Percentiles rank a stretch among this genome's conserved stretches.
phyloP scores from a whole-genome alignment of 1,139 yeast genomes.

The Hemisphaericaspora lyxosophila region DNA sequence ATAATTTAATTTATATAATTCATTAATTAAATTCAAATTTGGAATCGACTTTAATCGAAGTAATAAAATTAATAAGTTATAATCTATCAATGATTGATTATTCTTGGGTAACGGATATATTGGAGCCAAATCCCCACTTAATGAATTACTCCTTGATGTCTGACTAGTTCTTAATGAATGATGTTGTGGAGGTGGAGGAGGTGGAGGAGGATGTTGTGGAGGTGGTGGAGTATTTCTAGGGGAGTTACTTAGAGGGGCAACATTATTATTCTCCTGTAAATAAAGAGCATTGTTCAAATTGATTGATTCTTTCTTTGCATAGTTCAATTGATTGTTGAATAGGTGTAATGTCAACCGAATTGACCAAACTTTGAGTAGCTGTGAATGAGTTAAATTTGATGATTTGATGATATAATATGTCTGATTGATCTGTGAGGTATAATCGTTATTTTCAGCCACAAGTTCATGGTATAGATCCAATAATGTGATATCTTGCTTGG shows the following conservation, averaged over 20 bases:
- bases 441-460: background rate
- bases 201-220: conserved; percentile 9
- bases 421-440: conserved; percentile 11
- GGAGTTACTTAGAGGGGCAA: background rate
- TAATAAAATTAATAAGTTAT: conserved; percentile 26
- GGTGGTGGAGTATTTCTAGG: conserved; percentile 6
- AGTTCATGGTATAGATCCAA: conserved; percentile 6
- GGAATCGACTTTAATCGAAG: conserved; percentile 41
- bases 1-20: conserved; percentile 41
- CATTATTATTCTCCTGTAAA: conserved; percentile 28
- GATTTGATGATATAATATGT: conserved; percentile 17
- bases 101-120: conserved; percentile 41
- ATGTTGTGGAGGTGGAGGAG: background rate
- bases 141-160: background rate
- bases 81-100: conserved; percentile 20
- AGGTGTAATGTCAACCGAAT: conserved; percentile 34
- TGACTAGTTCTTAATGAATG: background rate
- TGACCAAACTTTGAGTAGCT: conserved; percentile 34
- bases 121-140: conserved; percentile 11
- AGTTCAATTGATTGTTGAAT: conserved; percentile 28
- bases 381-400: conserved; percentile 8
- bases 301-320: conserved; percentile 41
- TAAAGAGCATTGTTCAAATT: conserved; percentile 39
- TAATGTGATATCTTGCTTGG: conserved; percentile 2
- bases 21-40: conserved; percentile 36